Evolutionary conservation across 352 stramenopile genomes (phyloP).

Genomic region (Phytophthora multivora): DNA sequence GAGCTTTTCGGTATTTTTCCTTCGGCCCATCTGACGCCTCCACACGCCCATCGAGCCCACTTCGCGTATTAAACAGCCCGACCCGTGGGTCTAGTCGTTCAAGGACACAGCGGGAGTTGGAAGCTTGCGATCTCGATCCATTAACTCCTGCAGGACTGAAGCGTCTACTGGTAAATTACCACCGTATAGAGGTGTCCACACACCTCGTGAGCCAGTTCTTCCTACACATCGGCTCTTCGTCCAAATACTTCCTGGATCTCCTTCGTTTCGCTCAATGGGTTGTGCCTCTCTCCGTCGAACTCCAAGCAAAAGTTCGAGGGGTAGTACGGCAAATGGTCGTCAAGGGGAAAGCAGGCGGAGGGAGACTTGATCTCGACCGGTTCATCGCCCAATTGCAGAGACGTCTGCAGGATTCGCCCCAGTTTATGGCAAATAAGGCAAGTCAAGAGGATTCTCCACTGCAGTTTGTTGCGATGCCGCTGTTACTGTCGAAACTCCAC

Average conservation of each 20-base stretch:
- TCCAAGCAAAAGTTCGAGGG: constrained; percentile 39
- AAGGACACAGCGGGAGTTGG: constrained; percentile 25
- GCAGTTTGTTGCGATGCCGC: constrained; percentile 23
- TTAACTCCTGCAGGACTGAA: constrained; percentile 47
- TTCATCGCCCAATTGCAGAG: constrained; percentile 48
- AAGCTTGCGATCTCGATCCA: constrained; percentile 29
- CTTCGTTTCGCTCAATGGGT: constrained; percentile 48
- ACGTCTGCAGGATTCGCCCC: constrained; percentile 33
- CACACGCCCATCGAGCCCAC: neutral
- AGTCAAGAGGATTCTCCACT: constrained; percentile 1
- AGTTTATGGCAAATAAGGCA: constrained; percentile 1
- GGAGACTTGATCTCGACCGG: constrained; percentile 51
- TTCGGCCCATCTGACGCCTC: neutral
- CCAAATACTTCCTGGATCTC: constrained; percentile 54
- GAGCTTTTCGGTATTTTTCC: constrained; percentile 39
- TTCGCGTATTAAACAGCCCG: neutral
- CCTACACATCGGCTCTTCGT: constrained; percentile 44
- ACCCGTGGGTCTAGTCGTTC: no score
- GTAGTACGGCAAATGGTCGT: constrained; percentile 48
- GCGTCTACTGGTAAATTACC: constrained; percentile 29
- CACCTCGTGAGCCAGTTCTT: constrained; percentile 64
- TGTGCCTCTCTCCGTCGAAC: constrained; percentile 37
- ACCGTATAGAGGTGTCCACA: constrained; percentile 43
- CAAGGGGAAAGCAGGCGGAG: constrained; percentile 50
- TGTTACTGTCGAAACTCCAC: constrained; percentile 49